Base-by-base conservation (phyloP, 805 yeast species). In the Lachancea mirantina region DNA sequence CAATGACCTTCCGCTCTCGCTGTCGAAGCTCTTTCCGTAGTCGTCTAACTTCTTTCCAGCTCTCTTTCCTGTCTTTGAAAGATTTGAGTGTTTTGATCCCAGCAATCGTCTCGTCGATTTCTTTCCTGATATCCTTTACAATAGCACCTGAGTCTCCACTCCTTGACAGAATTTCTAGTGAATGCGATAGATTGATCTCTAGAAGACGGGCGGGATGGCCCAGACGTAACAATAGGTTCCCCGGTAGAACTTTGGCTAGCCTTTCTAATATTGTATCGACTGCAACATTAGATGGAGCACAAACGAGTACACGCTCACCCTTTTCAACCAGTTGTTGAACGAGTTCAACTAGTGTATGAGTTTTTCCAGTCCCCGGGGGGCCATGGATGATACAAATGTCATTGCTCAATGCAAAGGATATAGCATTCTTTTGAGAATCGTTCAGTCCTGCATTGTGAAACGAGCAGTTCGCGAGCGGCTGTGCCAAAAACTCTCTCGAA, bases 171-270 rank as follows among this genome's bases (percentile, higher is more conserved):
- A 82, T 61, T 45, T 88, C 96, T 15, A 88, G 57, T 0, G 95
- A 84, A 52, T 85, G 94, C 14, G 70, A 64, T 20, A 78, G 56
- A 35, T 76, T 79, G 0, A 68, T 47, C 1, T 71, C 70, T 11
- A 85, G 54, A 9, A 89, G 64, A 36, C 96, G 70, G 1, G 96
- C 95, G 0, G 97, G 97, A 55, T 92, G 96, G 0, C 97, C 98
- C 22, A 89, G 70, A 48, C 98, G 67, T 8, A 89, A 64, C n/a
- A 92, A 57, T 36, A 72, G 50, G 24, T 64, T 56, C 8, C 68
- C 64, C 1, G 64, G 64, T 24, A 67, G 50, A 23, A 65, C 57
- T 18, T 56, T 55, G 24, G 67, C 57, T 14, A 89, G 55, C 38
- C 96, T 64, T 55, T 89, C 96, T 29, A 88, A 57, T 10, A 89